These are phyloP conservation scores for Spizellomyces sp. DNA, from an alignment of 192 early-diverging fungal genomes.

Conservation along the genomic window DNA sequence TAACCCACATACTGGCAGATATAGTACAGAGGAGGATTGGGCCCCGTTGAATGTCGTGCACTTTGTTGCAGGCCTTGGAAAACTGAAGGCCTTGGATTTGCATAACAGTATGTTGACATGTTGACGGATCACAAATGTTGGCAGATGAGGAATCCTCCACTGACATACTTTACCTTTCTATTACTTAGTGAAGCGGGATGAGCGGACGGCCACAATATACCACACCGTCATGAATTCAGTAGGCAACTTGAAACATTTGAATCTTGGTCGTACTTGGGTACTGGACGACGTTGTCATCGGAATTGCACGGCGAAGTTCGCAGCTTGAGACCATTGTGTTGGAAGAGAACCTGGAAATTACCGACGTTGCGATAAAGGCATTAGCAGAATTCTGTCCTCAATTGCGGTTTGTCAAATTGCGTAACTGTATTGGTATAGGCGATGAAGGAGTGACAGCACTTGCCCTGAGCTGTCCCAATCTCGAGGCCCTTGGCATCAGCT, in stretches of 20 bases:
- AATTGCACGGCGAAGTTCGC: slow-evolving; percentile 10
- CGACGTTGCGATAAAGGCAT: slow-evolving; percentile 15
- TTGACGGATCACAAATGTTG: no score
- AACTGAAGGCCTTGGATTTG: no score
- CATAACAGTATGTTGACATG: no score
- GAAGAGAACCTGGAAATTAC: slow-evolving; percentile 29
- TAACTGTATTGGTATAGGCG: slow-evolving; percentile 19
- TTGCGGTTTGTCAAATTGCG: slow-evolving; percentile 24
- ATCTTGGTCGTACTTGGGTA: slow-evolving; percentile 33
- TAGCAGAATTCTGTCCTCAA: slow-evolving; percentile 13
- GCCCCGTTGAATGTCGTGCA: no score
- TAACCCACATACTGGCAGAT: no score
- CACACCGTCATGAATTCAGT: not conserved
- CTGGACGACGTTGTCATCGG: slow-evolving; percentile 10
- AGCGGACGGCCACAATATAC: not conserved
- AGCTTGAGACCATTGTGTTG: slow-evolving; percentile 19
- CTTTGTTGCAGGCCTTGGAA: no score
- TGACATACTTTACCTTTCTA: no score
- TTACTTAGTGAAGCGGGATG: not conserved
- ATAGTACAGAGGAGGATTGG: no score
- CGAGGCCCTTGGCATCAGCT: slow-evolving; percentile 25
- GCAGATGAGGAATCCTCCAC: no score
- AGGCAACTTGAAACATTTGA: slow-evolving; percentile 11
- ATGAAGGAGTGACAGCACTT: slow-evolving; percentile 7
- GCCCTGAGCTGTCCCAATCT: slow-evolving; percentile 12